Base-by-base conservation (phyloP, 2,329 filamentous ascomycete genomes). In the Eutypella sp. region DNA sequence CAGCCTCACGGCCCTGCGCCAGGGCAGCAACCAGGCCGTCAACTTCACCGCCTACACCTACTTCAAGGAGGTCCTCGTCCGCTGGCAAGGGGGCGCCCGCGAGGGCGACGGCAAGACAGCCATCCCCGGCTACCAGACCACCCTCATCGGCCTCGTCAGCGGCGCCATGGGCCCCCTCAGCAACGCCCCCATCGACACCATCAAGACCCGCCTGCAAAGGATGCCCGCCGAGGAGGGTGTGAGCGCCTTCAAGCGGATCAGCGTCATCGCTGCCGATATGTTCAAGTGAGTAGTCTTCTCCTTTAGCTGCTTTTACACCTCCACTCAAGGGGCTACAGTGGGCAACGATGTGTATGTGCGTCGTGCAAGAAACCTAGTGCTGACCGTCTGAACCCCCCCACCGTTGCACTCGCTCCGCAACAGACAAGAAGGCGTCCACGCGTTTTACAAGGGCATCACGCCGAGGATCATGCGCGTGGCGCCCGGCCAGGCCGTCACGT, bases 361-460 rank as follows among this genome's bases (percentile, higher is more conserved):
- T n/a, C n/a, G n/a, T n/a, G n/a, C n/a, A n/a, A n/a, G n/a, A n/a
- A n/a, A n/a, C n/a, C n/a, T n/a, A n/a, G n/a, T n/a, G n/a, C n/a
- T n/a, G n/a, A n/a, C n/a, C n/a, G n/a, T n/a, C n/a, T n/a, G n/a
- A n/a, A n/a, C n/a, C n/a, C n/a, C n/a, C n/a, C n/a, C n/a, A n/a
- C n/a, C n/a, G n/a, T n/a, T n/a, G n/a, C n/a, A n/a, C n/a, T n/a
- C 22, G 3, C 2, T 1, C 9, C 29, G 29, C 23, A 42, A 69
- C 64, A 89, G 86, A 61, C 88, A 95, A 72, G 93, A 99, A 71
- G 93, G 93, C 29, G 76, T 92, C 57, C 84, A 89, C 59, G 93
- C 93, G 40, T 99, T 99, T 72, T 99, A 99, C 77, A 97, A 97
- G 79, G 93, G 93, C 60, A 99, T 99, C 69, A 99, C 93, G 40